A percentile compares a stretch with the other conserved stretches of the same genome.
Evolutionary conservation across 495 filamentous ascomycete species (phyloP).

Genomic region (Talaromyces liani): DNA sequence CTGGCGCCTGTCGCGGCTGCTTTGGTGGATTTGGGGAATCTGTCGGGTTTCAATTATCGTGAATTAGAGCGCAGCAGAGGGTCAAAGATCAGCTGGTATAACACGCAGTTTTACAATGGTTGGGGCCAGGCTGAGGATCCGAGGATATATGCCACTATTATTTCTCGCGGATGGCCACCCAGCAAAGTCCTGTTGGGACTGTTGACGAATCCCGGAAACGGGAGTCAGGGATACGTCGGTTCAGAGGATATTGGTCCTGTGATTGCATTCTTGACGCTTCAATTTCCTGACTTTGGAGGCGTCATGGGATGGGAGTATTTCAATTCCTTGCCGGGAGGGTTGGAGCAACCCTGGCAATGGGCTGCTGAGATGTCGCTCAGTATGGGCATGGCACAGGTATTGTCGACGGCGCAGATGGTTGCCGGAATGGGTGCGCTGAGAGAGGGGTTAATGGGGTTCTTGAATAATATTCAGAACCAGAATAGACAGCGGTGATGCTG

Average conservation of each 20-base stretch:
- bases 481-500: background rate
- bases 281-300: slow-evolving; percentile 63
- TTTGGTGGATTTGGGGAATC: slow-evolving; percentile 48
- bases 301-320: slow-evolving; percentile 89
- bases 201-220: slow-evolving; percentile 63
- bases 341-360: slow-evolving; percentile 62
- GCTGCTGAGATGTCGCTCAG: slow-evolving; percentile 49
- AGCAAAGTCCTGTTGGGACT: slow-evolving; percentile 64
- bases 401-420: slow-evolving; percentile 25
- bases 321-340: slow-evolving; percentile 55
- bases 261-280: slow-evolving; percentile 37
- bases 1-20: slow-evolving; percentile 73
- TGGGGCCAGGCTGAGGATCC: slow-evolving; percentile 60
- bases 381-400: slow-evolving; percentile 37
- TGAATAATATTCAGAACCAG: slow-evolving; percentile 28
- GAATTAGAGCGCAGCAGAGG: slow-evolving; percentile 58
- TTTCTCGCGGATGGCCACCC: slow-evolving; percentile 56
- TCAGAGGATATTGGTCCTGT: slow-evolving; percentile 36
- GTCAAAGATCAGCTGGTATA: slow-evolving; percentile 67
- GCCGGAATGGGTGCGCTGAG: slow-evolving; percentile 22
- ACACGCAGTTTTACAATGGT: slow-evolving; percentile 78
- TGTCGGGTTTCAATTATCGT: slow-evolving; percentile 71
- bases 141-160: slow-evolving; percentile 54
- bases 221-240: slow-evolving; percentile 49
- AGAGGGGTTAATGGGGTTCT: slow-evolving; percentile 21